Evolutionary conservation across 495 filamentous ascomycete species (phyloP), one percentile per base, ranked within the genome.

Genomic region (Daldinia childiae): DNA sequence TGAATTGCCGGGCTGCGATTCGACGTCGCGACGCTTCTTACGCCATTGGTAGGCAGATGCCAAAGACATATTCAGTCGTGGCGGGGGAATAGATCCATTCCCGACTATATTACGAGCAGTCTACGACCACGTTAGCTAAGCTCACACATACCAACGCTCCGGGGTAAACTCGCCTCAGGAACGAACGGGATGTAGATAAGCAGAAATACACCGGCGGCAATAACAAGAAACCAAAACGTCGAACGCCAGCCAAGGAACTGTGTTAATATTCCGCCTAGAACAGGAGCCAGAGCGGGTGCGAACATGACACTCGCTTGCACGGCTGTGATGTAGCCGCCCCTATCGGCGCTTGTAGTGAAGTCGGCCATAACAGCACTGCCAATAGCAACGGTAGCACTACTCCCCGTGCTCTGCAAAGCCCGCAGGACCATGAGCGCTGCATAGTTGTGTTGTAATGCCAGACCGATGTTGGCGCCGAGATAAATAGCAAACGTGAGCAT

Each of bases 341-440:
- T 70, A 48, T 88, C 86, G 1, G 80, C 76, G 3, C 77, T 73
- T 0, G 82, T 83, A 0, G 82, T 68, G n/a, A 89, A 76, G 57
- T 89, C 87, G 3, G 83, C 83, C 27, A 85, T 75, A 5, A 87
- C 84, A 0, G 82, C 86, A 63, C 79, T 83, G 0, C 78, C 82
- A 27, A 89, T 77, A 4, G 86, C 74, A 41, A 88, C 81, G 0
- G 68, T 74, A 7, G 70, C 74, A 8, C 58, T 65, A 41, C 80
- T 84, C 1, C 87, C 87, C 0, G 83, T 79, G 58, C 82, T 85
- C 69, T 89, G 87, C n/a, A 88, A n/a, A 56, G 82, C 83, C 6
- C 87, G 76, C 11, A 89, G 79, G 8, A 87, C 75, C 58, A 89
- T 72, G 11, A 89, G 72, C 0, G 84, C 83, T 12, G 83, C 79